Percentiles rank a stretch among this genome's conserved stretches.
Evolutionary conservation across 2,329 filamentous ascomycete species (phyloP).

Genomic region (Ophiostoma perfectum): DNA sequence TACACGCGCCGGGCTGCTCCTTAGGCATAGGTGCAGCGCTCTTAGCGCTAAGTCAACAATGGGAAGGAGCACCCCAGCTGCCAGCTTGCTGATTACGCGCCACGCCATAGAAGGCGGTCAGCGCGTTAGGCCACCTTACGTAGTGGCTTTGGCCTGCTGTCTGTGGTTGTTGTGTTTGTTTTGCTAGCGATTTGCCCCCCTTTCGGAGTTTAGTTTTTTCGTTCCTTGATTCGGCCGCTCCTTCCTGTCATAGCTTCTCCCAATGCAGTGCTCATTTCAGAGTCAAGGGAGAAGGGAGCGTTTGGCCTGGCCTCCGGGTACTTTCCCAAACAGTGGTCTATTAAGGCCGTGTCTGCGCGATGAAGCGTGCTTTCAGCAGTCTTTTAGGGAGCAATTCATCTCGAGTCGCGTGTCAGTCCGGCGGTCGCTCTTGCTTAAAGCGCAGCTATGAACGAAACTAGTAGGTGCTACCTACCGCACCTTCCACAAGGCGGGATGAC

Average conservation of each 20-base stretch:
- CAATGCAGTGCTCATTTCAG: not conserved
- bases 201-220: slow-evolving; percentile 28
- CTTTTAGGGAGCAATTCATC: not conserved
- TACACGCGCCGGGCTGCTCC: not conserved
- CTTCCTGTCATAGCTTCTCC: not conserved
- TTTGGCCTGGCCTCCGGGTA: not conserved
- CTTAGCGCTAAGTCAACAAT: not conserved
- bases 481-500: not conserved
- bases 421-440: not conserved
- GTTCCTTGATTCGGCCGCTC: slow-evolving; percentile 23
- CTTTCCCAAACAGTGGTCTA: not conserved
- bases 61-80: slow-evolving; percentile 6
- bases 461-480: not conserved
- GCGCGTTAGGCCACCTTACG: not conserved
- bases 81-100: not conserved
- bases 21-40: no score
- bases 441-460: not conserved
- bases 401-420: not conserved
- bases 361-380: not conserved
- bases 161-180: slow-evolving; percentile 23
- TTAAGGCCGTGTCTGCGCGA: not conserved
- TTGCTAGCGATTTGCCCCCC: slow-evolving; percentile 13
- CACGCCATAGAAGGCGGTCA: not conserved
- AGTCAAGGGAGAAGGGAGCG: not conserved
- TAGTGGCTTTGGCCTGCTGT: not conserved